Base-by-base conservation (phyloP, 176 grass and related monocot species). In the Sorghum bicolor region DNA sequence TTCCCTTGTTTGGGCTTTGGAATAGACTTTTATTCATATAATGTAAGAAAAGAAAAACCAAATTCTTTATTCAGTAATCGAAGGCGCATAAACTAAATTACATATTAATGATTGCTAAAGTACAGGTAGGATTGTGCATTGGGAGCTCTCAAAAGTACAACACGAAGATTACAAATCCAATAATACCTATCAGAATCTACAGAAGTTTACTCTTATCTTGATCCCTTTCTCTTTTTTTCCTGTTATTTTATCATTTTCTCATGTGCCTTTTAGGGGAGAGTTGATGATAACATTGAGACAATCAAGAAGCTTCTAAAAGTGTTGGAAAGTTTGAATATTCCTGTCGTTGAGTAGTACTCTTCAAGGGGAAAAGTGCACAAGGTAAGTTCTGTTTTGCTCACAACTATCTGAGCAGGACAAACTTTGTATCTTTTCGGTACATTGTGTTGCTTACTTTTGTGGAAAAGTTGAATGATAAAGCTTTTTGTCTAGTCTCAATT, bases 251-350 rank as follows among this genome's bases (percentile, higher is more conserved):
- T 60, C 16, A 40, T 53, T 63, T 83, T 79, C 36, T 33, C 73
- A n/a, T 66, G 80, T 85, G 19, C 43, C 1, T 77, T 63, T 16
- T 74, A 99, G 96, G 96, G 96, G 48, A 85, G 93, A 89, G 89
- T 96, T 85, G 96, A 99, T 96, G 93, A 99, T 87, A 99, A 99
- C 77, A 92, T 99, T 40, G 89, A 94, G 69, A 96, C 96, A 80
- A 81, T 96, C 75, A 99, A 89, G 85, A 99, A 96, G 66, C 91
- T 91, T 36, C 78, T 99, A 67, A 85, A 99, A 87, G 89, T 95
- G 41, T 99, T 95, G 80, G 89, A 96, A 70, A 92, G 74, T 74
- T 80, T 95, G 85, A 94, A 92, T 89, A 89, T 99, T 86, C 96
- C 96, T 63, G 96, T 99, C 81, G 89, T 99, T 19, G 70, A 95